Evolutionary conservation across 805 yeast genomes (phyloP), one percentile per base, ranked within the genome.

Genomic region (Candida arabinofermentans): DNA sequence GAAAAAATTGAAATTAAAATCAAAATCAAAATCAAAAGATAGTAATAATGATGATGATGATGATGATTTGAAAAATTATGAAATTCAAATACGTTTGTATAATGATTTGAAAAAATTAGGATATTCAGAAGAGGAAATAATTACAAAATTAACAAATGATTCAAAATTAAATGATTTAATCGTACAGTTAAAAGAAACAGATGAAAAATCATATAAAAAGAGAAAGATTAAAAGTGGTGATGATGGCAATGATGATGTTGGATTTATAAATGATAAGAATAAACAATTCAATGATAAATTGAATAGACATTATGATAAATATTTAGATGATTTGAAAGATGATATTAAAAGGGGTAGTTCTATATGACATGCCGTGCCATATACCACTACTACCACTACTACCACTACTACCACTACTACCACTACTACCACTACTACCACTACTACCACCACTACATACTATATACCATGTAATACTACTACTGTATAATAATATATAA

Each of bases 201-300:
- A 68, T 42, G 62, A 57, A 53, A 62, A 64, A 24, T 61, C 62
- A 34, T 57, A 58, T 47, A 62, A 61, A 37, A 63, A 73, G 51
- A 62, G 73, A 48, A 62, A 62, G 50, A 54, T 36, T 4, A 39
- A 34, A 17, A 26, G 13, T 13, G 36, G 56, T 41, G 62, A 60
- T 38, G 58, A 54, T 9, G 66, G 57, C 3, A 70, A 58, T 4
- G 65, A 57, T 4, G 68, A 57, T 16, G 66, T 65, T 5, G 66
- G 74, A 23, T 73, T 65, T 58, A 77, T 86, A 55, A 85, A 82
- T 56, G 87, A 81, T 48, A 81, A 81, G 60, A 86, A 86, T 66
- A 75, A 72, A 55, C 81, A 82, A 50, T 86, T 85, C 62, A 86
- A 85, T 62, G 75, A 74, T 56, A 85, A 86, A 54, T 64, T 86